Percentiles rank a stretch among this genome's conserved stretches.
Conservation (phyloP, 176 grass and related monocot species). For the Oryza meyeriana region DNA sequence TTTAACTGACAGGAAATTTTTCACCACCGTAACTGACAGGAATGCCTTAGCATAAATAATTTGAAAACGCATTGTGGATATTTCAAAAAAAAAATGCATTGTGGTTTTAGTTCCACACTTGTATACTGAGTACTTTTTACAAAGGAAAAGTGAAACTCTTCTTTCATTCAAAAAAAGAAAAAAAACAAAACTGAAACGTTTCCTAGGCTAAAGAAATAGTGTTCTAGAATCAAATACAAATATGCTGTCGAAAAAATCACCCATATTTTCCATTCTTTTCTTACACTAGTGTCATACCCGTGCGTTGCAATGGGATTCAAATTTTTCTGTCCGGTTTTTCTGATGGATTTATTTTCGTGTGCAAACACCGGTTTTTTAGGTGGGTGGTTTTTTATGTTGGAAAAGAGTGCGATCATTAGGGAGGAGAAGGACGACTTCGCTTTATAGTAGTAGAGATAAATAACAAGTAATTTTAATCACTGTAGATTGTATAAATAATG, state of each 20-base stretch:
- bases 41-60: neutral
- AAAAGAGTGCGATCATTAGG: no score
- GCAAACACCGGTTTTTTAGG: no score
- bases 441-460: no score
- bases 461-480: neutral
- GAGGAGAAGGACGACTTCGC: no score
- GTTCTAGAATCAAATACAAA: neutral
- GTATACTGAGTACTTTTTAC: neutral
- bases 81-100: neutral
- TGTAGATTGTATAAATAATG: no score
- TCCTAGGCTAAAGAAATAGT: neutral
- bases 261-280: neutral
- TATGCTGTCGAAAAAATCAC: neutral
- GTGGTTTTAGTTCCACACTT: neutral
- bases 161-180: neutral
- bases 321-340: no score
- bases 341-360: no score
- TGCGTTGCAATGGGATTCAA: no score
- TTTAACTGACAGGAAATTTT: neutral
- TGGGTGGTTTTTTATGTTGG: no score
- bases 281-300: no score
- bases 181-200: neutral
- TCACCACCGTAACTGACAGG: neutral
- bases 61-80: neutral
- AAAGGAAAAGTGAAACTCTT: neutral